Conservation (phyloP, 2,329 filamentous ascomycete genomes). For the Stagonosporopsis chrysanthemi region DNA sequence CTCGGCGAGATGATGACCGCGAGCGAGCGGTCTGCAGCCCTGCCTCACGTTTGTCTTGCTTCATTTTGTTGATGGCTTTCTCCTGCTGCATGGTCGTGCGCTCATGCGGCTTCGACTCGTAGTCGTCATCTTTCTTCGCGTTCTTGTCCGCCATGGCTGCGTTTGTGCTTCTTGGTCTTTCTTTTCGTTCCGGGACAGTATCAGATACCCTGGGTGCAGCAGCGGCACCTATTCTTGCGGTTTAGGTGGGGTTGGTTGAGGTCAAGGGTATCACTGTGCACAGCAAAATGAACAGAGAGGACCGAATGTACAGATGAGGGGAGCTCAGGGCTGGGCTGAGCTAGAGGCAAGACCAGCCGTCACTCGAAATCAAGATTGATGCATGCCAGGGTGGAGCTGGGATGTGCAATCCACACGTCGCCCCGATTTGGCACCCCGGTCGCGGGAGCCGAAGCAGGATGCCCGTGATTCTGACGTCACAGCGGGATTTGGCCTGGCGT, state of each 20-base stretch:
- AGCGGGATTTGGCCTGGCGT: slow-evolving; percentile 7
- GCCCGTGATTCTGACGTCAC: slow-evolving; percentile 35
- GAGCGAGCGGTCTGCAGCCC: slow-evolving; percentile 54
- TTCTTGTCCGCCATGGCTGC: slow-evolving; percentile 42
- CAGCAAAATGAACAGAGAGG: slow-evolving; percentile 12
- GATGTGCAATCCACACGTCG: slow-evolving; percentile 26
- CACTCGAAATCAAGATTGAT: slow-evolving; percentile 50
- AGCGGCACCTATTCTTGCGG: slow-evolving; percentile 18
- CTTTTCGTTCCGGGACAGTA: slow-evolving; percentile 12
- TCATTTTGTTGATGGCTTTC: slow-evolving; percentile 54
- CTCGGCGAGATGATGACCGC: slow-evolving; percentile 56
- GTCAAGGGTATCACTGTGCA: slow-evolving; percentile 8
- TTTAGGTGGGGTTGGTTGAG: slow-evolving; percentile 2
- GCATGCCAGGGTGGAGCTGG: slow-evolving; percentile 30
- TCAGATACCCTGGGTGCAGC: slow-evolving; percentile 10
- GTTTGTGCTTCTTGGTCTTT: slow-evolving; percentile 3
- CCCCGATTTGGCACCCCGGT: slow-evolving; percentile 16
- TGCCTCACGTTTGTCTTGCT: slow-evolving; percentile 48
- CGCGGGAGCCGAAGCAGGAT: slow-evolving; percentile 16
- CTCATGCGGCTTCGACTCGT: slow-evolving; percentile 47
- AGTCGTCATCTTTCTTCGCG: slow-evolving; percentile 22
- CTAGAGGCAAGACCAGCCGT: slow-evolving; percentile 23
- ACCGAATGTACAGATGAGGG: slow-evolving; percentile 19
- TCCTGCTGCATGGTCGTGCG: slow-evolving; percentile 57
- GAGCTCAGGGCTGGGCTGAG: slow-evolving; percentile 18